Evolutionary conservation across 1,284 basidiomycete species (phyloP).

Genomic region (Irpex sp.): DNA sequence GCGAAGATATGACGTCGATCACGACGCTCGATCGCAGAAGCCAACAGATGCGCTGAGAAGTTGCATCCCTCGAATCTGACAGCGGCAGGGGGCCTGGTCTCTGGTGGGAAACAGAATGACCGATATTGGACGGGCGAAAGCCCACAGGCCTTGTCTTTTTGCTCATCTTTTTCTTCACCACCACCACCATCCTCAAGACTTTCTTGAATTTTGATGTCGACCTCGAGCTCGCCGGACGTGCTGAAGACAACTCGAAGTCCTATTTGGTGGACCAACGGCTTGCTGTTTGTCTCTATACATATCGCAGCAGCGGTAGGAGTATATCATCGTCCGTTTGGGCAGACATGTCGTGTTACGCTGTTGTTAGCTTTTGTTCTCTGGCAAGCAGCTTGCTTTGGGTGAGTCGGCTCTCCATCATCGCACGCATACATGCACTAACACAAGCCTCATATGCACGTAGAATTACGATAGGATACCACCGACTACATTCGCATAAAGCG

Average conservation of each 20-base stretch:
- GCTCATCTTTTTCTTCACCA: background rate
- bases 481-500: conserved; percentile 69
- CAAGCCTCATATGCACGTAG: conserved; percentile 26
- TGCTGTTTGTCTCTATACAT: conserved; percentile 64
- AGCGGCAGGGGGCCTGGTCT: background rate
- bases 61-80: background rate
- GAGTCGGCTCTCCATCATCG: conserved; percentile 17
- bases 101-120: background rate
- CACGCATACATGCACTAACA: background rate
- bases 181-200: background rate
- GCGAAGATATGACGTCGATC: background rate
- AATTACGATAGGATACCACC: conserved; percentile 72
- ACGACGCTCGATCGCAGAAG: background rate
- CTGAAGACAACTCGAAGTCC: conserved; percentile 9
- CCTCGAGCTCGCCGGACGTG: background rate
- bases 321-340: conserved; percentile 42
- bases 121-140: background rate
- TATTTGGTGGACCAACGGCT: conserved; percentile 66
- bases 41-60: background rate
- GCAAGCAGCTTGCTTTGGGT: conserved; percentile 72
- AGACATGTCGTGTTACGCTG: conserved; percentile 41
- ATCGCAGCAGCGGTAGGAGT: conserved; percentile 52
- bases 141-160: background rate
- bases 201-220: background rate
- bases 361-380: conserved; percentile 52